Evolutionary conservation across 768 basidiomycete species (phyloP).

Genomic region (Phaeotremella fagi): DNA sequence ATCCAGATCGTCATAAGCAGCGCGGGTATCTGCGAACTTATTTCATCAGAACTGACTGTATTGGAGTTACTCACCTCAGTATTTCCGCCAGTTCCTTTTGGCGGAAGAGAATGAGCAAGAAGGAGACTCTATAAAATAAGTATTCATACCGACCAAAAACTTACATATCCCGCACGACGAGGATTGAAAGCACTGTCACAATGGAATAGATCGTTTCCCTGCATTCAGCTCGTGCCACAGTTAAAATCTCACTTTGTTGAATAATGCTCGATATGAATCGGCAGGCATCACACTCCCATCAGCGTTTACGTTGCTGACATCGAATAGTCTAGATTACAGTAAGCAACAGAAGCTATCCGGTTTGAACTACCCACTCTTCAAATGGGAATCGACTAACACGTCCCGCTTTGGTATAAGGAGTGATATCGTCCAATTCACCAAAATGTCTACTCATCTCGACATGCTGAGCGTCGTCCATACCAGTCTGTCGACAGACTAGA

Average conservation of each 20-base stretch:
- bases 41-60: no score
- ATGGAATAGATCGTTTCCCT: constrained; percentile 19
- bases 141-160: neutral
- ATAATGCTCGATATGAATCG: constrained; percentile 6
- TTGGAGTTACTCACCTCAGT: constrained; percentile 12
- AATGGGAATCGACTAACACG: constrained; percentile 12
- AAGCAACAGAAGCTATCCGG: neutral
- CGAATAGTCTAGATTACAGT: constrained; percentile 11
- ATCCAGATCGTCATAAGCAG: constrained; percentile 12
- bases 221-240: neutral
- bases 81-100: constrained; percentile 6
- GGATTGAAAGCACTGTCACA: constrained; percentile 16
- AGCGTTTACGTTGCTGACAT: constrained; percentile 18
- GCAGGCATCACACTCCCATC: constrained; percentile 17
- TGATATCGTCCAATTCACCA: constrained; percentile 18
- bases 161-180: constrained; percentile 15
- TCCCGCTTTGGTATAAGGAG: constrained; percentile 12
- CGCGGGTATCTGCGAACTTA: constrained; percentile 19
- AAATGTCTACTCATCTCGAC: constrained; percentile 20
- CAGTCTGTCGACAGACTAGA: constrained; percentile 15
- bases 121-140: neutral
- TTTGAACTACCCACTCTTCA: constrained; percentile 13
- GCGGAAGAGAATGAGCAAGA: constrained; percentile 11
- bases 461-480: constrained; percentile 14
- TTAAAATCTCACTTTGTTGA: neutral